Evolutionary conservation across 257 asterid genomes (phyloP), one percentile per base, ranked within the genome.

Genomic region (Verbena officinalis): DNA sequence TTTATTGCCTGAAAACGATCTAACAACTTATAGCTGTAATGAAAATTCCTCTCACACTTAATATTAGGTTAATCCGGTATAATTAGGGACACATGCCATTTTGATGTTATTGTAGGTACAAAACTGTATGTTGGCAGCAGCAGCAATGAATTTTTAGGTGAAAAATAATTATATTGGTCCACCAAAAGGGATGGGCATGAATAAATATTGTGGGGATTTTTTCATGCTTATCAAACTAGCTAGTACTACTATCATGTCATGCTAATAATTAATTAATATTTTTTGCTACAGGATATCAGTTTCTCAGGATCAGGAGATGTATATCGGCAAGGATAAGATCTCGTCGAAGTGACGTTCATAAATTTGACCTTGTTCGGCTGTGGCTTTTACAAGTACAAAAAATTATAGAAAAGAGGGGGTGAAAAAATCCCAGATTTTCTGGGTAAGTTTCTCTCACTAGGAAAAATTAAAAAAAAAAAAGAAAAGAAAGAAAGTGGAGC

Each of bases 281-380:
- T 5, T 36, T 64, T 77, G 85, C 31, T 76, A 70, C 94, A 87
- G 94, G 95, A 85, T 77, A 74, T 77, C 75, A 76, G 78, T 74
- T 85, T 84, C 79, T 76, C 95, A 64, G 84, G 91, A n/a, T n/a
- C n/a, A 69, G 93, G 72, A 68, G 81, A 73, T 79, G 80, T 78
- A 69, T 80, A 83, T 84, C 95, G 76, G 58, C 86, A 80, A 77
- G 90, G 92, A 85, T 83, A 82, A 90, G 87, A 84, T 81, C 70
- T 72, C 61, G 68, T 36, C 34, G 92, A 83, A 68, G 88, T 87
- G 96, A 87, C 95, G 59, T 73, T 58, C 74, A 40, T 23, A 2
- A 62, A 57, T 69, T 77, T 81, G 78, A 74, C 81, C 76, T 62
- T 57, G 55, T 60, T 67, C 70, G 76, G 67, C 78, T 67, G n/a